A percentile compares a stretch with the other conserved stretches of the same genome.
phyloP scores from a whole-genome alignment of 768 basidiomycete species.

The Mycena galericulata region DNA sequence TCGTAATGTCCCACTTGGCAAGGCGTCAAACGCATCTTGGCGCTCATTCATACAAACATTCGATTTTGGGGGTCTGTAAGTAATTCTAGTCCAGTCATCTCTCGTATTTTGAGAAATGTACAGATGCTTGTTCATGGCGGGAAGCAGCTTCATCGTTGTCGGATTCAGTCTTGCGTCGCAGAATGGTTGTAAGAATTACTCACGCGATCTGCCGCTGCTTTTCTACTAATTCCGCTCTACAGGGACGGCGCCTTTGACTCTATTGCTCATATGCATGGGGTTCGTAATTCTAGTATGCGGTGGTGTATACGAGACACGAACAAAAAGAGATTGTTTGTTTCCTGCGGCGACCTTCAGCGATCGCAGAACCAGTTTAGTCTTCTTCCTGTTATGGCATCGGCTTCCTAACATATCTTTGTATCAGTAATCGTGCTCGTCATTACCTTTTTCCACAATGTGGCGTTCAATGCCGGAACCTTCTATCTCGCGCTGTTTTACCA shows the following conservation, averaged over 20 bases:
- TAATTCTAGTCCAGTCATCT: conserved; percentile 32
- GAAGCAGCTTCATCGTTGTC: conserved; percentile 79
- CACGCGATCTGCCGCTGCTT: conserved; percentile 3
- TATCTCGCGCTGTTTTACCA: conserved; percentile 89
- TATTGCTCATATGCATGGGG: conserved; percentile 70
- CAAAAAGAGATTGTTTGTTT: conserved; percentile 78
- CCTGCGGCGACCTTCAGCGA: conserved; percentile 72
- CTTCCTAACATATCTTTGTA: conserved; percentile 31
- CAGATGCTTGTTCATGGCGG: conserved; percentile 80
- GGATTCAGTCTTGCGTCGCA: conserved; percentile 84
- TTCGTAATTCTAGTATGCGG: conserved; percentile 65
- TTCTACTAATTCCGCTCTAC: conserved; percentile 34
- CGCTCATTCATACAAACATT: conserved; percentile 64
- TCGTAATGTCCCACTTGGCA: conserved; percentile 62
- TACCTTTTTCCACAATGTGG: conserved; percentile 85
- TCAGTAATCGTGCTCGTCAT: conserved; percentile 75
- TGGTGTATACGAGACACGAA: conserved; percentile 75
- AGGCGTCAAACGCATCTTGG: conserved; percentile 67
- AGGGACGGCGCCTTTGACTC: conserved; percentile 77
- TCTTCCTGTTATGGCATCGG: conserved; percentile 20
- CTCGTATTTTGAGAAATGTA: conserved; percentile 34
- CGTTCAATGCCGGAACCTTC: conserved; percentile 88
- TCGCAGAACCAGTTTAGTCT: conserved; percentile 65
- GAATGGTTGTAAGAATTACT: conserved; percentile 70
- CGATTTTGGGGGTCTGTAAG: conserved; percentile 86